Base-by-base conservation (phyloP, 305 asterid species). In the Fraxinus sp. region DNA sequence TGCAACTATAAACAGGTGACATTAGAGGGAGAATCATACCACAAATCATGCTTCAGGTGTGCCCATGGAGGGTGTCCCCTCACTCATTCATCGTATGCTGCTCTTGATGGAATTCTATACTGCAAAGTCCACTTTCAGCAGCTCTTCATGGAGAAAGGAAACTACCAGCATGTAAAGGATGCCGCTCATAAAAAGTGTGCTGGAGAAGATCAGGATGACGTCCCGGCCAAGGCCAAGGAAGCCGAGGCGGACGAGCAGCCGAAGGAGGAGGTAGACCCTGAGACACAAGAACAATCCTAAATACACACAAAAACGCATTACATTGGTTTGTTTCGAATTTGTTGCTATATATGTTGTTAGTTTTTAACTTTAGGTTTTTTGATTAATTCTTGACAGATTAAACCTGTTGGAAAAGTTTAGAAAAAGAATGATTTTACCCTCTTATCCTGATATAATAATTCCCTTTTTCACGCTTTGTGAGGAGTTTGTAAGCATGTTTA, bases 111-210 rank as follows among this genome's bases (percentile, higher is more conserved):
- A 2, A 78, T 89, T 81, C 88, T 91, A 13, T 93, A 93, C 86
- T 93, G 97, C 89, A 93, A 89, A 84, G 93, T 89, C 84, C 95
- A 93, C 80, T 93, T 93, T 64, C 92, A 91, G 82, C 97, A 92
- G 71, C 97, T 92, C 16, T 92, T 92, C 88, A 83, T 90, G 95
- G 95, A 91, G 88, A 92, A 92, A 28, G 97, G 95, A 10, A 91
- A 83, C 46, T 91, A 91, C 78, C 94, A 91, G 74, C 97, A 93
- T 74, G 95, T 93, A 14, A 88, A 90, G 5, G 87, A 92, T 18
- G 91, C 89, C 16, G 57, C 84, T 22, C 86, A 88, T 77, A 85
- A 78, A 74, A 92, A 55, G 84, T 81, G 89, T 70, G 82, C 84
- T 4, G 84, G 74, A 9, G 86, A 86, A 70, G 30, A 71, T 30